Conservation (phyloP, 306 rosid species). For the Clitoria ternatea region DNA sequence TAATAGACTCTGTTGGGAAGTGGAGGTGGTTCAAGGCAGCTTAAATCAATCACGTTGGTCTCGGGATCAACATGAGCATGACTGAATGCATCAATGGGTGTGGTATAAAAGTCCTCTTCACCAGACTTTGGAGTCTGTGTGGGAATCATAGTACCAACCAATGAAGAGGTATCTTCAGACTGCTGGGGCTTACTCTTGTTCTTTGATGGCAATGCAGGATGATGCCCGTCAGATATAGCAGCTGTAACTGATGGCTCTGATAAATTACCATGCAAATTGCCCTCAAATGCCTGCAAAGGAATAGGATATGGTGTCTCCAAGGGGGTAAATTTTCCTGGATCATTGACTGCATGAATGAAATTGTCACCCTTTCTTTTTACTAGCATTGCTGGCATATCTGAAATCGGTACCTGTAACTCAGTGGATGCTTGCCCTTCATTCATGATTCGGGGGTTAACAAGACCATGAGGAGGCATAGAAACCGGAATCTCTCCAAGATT, state of each 20-base stretch:
- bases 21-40: constrained; percentile 61
- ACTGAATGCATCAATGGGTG: constrained; percentile 42
- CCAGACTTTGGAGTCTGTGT: constrained; percentile 42
- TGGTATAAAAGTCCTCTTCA: constrained; percentile 42
- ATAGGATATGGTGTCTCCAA: constrained; percentile 33
- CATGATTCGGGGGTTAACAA: constrained; percentile 35
- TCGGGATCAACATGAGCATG: constrained; percentile 46
- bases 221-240: constrained; percentile 36
- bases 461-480: constrained; percentile 40
- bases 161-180: constrained; percentile 41
- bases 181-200: constrained; percentile 53
- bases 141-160: constrained; percentile 39
- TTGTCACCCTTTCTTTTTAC: constrained; percentile 46
- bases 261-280: constrained; percentile 29
- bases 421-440: constrained; percentile 33
- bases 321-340: constrained; percentile 32
- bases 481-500: constrained; percentile 36
- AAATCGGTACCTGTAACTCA: constrained; percentile 37
- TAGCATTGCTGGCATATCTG: constrained; percentile 38
- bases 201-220: constrained; percentile 35
- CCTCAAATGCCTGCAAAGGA: constrained; percentile 34
- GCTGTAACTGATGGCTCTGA: constrained; percentile 39
- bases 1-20: constrained; percentile 68
- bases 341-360: constrained; percentile 41
- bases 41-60: constrained; percentile 58